Evolutionary conservation across 805 yeast genomes (phyloP).

Genomic region (Hanseniaspora hatyaiensis): DNA sequence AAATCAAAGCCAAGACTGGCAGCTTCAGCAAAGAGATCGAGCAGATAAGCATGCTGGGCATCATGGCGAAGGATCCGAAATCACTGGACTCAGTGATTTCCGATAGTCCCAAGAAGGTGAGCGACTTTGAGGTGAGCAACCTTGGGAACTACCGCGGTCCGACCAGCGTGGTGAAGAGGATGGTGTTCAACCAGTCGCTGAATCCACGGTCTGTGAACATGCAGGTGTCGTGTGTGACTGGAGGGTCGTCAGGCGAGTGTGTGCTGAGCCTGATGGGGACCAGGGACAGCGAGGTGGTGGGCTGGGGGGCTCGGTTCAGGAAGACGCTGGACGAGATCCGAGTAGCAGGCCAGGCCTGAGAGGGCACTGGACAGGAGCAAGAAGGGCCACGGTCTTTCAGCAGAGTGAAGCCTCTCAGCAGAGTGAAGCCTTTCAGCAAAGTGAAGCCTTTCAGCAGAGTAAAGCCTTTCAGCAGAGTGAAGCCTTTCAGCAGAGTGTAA

Average conservation of each 20-base stretch:
- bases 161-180: neutral
- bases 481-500: too few species aligned
- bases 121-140: slow-evolving; percentile 9
- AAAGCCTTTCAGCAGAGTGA: too few species aligned
- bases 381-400: too few species aligned
- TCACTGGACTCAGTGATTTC: neutral
- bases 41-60: too few species aligned
- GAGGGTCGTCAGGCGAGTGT: neutral
- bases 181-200: slow-evolving; percentile 9
- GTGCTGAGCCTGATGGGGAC: neutral
- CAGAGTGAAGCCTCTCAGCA: too few species aligned
- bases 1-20: too few species aligned
- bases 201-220: neutral
- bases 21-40: too few species aligned
- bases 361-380: too few species aligned
- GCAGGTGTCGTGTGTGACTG: slow-evolving; percentile 5
- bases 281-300: neutral
- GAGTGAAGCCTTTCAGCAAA: too few species aligned
- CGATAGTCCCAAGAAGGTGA: neutral
- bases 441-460: too few species aligned
- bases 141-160: neutral
- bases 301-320: neutral
- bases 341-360: too few species aligned
- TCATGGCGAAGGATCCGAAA: neutral
- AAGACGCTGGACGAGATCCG: too few species aligned